Percentiles rank a stretch among this genome's conserved stretches.
Conservation (phyloP, 805 yeast genomes). For the Hanseniaspora nectarophila region DNA sequence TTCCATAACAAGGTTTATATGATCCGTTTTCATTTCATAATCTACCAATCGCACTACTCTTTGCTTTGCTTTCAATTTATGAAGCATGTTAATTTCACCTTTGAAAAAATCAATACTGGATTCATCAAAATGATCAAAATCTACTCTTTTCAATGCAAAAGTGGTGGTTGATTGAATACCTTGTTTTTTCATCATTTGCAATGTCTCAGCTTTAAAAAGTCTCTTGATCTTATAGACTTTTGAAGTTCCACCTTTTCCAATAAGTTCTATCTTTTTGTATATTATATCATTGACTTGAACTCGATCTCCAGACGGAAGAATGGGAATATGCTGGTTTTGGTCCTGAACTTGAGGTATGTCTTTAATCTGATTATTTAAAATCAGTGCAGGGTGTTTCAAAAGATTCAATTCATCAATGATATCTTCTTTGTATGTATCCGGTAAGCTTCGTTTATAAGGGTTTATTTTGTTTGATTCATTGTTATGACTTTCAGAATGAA, state of each 20-base stretch:
- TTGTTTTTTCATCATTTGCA: conserved; percentile 5
- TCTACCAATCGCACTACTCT: conserved; percentile 74
- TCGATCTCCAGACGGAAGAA: conserved; percentile 19
- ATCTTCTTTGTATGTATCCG: neutral
- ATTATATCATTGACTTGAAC: conserved; percentile 42
- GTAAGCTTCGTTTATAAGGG: neutral
- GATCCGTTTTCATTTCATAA: conserved; percentile 52
- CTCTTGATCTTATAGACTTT: conserved; percentile 67
- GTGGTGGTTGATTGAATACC: conserved; percentile 34
- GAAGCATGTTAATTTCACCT: conserved; percentile 74
- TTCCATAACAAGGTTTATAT: conserved; percentile 74
- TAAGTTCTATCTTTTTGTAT: conserved; percentile 62
- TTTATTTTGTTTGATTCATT: neutral
- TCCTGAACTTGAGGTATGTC: neutral
- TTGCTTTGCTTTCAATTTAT: conserved; percentile 44
- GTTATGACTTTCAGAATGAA: conserved; percentile 13
- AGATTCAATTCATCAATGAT: neutral
- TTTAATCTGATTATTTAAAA: conserved; percentile 12
- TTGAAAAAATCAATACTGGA: conserved; percentile 64
- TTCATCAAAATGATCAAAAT: conserved; percentile 70
- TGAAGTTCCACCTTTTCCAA: conserved; percentile 89
- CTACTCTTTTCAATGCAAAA: conserved; percentile 72
- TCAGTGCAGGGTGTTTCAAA: conserved; percentile 11
- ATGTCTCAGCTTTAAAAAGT: conserved; percentile 24
- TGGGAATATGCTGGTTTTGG: conserved; percentile 16